These are phyloP conservation scores for Thymus mandschuricus DNA, from an alignment of 257 asterid genomes.

Conservation along the genomic window DNA sequence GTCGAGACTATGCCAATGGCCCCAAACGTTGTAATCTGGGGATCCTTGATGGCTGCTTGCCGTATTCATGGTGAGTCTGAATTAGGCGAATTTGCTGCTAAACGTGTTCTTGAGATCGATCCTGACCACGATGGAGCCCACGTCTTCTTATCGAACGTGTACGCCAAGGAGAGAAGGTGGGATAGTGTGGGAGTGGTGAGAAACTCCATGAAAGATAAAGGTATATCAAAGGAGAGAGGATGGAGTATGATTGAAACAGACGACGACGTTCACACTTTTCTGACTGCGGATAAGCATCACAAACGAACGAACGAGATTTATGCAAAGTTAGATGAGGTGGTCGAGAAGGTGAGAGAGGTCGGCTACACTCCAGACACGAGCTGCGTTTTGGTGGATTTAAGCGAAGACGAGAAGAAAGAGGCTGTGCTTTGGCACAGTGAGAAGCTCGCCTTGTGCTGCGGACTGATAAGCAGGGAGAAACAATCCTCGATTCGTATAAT, in stretches of 20 bases:
- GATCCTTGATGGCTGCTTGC: conserved; percentile 81
- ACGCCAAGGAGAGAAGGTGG: conserved; percentile 65
- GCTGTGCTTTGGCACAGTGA: conserved; percentile 69
- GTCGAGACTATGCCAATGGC: conserved; percentile 79
- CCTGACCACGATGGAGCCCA: conserved; percentile 83
- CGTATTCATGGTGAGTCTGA: conserved; percentile 63
- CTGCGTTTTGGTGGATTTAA: conserved; percentile 57
- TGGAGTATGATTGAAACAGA: conserved; percentile 62
- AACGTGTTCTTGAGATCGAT: conserved; percentile 62
- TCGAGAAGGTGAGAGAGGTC: conserved; percentile 44
- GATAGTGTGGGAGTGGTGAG: conserved; percentile 56
- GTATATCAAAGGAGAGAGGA: conserved; percentile 65
- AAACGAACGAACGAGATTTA: conserved; percentile 51
- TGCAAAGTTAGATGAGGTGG: conserved; percentile 58
- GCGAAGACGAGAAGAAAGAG: conserved; percentile 59
- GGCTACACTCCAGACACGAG: conserved; percentile 58
- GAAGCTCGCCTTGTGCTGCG: conserved; percentile 61
- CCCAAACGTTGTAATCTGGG: conserved; percentile 78
- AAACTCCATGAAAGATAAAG: conserved; percentile 47
- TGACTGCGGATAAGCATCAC: conserved; percentile 63
- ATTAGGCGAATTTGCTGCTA: conserved; percentile 74
- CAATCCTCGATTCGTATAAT: conserved; percentile 53
- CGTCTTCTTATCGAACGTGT: conserved; percentile 67
- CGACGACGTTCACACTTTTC: conserved; percentile 52
- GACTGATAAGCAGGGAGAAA: conserved; percentile 46